Conservation (phyloP, 2,329 filamentous ascomycete genomes). For the Colletotrichum noveboracense region DNA sequence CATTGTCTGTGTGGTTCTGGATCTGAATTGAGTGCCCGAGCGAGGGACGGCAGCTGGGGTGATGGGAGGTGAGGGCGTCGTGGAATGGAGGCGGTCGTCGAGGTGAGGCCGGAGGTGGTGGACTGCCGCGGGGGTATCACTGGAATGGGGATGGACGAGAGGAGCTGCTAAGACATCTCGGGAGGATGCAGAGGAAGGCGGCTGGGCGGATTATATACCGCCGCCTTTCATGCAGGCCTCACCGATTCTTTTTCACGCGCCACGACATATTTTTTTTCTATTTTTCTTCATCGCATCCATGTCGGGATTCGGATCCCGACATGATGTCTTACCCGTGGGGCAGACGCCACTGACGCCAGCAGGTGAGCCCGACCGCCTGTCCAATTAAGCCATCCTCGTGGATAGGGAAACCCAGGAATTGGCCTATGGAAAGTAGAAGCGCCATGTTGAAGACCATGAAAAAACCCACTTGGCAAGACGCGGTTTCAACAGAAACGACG, state of each 20-base stretch:
- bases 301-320: constrained; percentile 6
- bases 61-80: not conserved
- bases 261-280: not conserved
- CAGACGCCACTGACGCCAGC: not conserved
- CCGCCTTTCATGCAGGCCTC: not conserved
- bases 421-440: not conserved
- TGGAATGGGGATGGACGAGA: not conserved
- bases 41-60: not conserved
- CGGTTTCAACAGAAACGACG: not conserved
- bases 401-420: not conserved
- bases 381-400: not conserved
- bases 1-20: not conserved
- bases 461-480: not conserved
- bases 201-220: not conserved
- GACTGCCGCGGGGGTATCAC: not conserved
- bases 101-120: not conserved
- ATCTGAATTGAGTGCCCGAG: not conserved
- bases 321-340: not conserved
- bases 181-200: not conserved
- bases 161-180: not conserved
- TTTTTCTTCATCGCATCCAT: not conserved
- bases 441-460: not conserved
- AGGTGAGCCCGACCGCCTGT: not conserved
- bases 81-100: not conserved
- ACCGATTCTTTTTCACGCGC: not conserved